phyloP scores from a whole-genome alignment of 2,329 filamentous ascomycete species.

The Lachnellula occidentalis region DNA sequence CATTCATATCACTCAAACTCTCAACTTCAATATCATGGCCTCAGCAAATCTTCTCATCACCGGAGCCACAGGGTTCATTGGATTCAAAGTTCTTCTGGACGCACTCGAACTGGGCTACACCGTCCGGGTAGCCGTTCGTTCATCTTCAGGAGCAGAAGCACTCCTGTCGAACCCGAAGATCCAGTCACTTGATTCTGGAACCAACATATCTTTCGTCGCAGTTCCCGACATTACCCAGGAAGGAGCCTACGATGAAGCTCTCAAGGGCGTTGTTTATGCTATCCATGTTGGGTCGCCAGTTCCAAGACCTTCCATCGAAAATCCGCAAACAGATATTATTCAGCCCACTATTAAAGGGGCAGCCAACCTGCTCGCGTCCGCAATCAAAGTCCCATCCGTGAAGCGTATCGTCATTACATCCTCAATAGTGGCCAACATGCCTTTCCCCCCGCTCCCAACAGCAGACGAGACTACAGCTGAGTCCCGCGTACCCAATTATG shows the following conservation, averaged over 20 bases:
- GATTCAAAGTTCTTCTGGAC: constrained; percentile 13
- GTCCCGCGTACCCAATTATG: constrained; percentile 7
- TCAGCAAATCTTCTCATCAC: constrained; percentile 10
- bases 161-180: constrained; percentile 29
- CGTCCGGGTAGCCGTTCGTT: constrained; percentile 18
- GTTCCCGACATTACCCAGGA: constrained; percentile 12
- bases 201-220: neutral
- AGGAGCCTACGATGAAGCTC: constrained; percentile 7
- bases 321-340: constrained; percentile 12
- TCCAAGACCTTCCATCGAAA: constrained; percentile 2
- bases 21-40: too few species aligned
- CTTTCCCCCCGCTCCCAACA: constrained; percentile 11
- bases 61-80: constrained; percentile 20
- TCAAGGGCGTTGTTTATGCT: constrained; percentile 9
- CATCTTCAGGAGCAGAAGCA: constrained; percentile 11
- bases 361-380: constrained; percentile 15
- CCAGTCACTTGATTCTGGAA: constrained; percentile 12
- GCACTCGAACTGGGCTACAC: constrained; percentile 16
- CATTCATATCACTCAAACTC: too few species aligned
- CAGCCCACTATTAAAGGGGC: constrained; percentile 17
- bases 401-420: constrained; percentile 24
- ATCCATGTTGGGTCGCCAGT: constrained; percentile 15
- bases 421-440: constrained; percentile 23
- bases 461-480: constrained; percentile 15
- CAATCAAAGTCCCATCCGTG: constrained; percentile 13